Base-by-base conservation (phyloP, 345 rosid species). In the Linum tenue region DNA sequence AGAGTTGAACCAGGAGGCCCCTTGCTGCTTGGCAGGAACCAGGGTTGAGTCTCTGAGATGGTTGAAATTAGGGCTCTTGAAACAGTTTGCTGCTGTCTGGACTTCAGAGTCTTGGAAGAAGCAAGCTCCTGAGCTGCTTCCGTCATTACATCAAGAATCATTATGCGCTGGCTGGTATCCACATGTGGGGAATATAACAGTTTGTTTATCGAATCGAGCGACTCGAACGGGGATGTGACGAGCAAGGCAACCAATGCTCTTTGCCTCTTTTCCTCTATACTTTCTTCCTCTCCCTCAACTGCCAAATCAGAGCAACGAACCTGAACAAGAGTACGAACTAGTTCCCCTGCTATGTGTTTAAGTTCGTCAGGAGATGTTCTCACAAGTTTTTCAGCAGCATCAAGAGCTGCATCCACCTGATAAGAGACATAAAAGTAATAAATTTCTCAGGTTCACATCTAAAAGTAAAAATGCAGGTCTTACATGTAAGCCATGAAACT, bases 351-450 rank as follows among this genome's bases (percentile, higher is more conserved):
- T 69, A 90, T 42, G 62, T 84, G 89, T 36, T 75, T 80, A 65
- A 92, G 86, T 74, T 92, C 98, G 78, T 88, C 97, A 48, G 98
- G 96, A 56, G 97, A 83, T 74, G 96, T 94, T 73, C 95, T 86
- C 63, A 92, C 86, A 80, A 92, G 97, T 69, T 83, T 88, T 80
- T 92, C 98, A 62, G 84, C 87, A 66, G 76, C 90, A 76, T 77
- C 82, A 70, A 92, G 82, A 64, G 97, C 99, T 77, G 78, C 85
- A 76, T 94, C 97, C 74, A 86, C 85, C 99, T 92, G 90, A 62
- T 43, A 51, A 55, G 61, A 59, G 17, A 36, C 5, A 7, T 5
- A 48, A 37, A 41, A 64, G 40, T n/a, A 60, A 60, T 37, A 60
- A 65, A 7, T 17, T 43, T 9, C 36, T 11, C 37, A 44, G 51